Percentiles rank a stretch among this genome's conserved stretches.
phyloP scores from a whole-genome alignment of 75 land plant species.

The Cryptomeria japonica region DNA sequence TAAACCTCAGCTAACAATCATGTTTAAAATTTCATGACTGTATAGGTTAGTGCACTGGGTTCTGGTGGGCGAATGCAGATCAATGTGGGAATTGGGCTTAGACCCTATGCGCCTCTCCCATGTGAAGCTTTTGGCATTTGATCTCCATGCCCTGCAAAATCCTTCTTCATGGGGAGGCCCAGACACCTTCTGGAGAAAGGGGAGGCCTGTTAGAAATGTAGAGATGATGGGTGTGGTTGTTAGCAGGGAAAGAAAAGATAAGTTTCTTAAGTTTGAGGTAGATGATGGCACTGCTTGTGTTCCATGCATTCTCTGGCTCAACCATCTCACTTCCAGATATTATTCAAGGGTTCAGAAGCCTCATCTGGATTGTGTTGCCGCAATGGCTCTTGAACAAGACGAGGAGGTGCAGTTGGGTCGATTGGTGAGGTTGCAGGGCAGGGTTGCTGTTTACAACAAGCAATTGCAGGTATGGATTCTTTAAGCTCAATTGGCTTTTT shows the following conservation, averaged over 20 bases:
- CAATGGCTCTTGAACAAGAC: constrained; percentile 20
- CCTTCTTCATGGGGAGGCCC: neutral
- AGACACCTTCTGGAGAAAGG: constrained; percentile 42
- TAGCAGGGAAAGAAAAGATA: constrained; percentile 47
- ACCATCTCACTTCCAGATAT: constrained; percentile 27
- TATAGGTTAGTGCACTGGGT: too few relatives aligned
- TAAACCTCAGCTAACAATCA: too few relatives aligned
- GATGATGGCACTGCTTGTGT: constrained; percentile 90
- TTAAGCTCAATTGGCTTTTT: too few relatives aligned
- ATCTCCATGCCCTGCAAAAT: constrained; percentile 30
- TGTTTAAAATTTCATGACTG: too few relatives aligned
- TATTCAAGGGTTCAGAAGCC: constrained; percentile 17
- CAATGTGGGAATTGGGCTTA: constrained; percentile 26
- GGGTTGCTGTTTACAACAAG: constrained; percentile 45
- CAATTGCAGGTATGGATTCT: constrained; percentile 35
- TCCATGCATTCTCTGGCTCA: constrained; percentile 71
- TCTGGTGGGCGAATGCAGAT: neutral
- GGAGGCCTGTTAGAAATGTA: constrained; percentile 36
- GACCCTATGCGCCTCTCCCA: constrained; percentile 40
- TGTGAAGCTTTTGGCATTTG: constrained; percentile 57
- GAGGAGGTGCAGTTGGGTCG: constrained; percentile 41
- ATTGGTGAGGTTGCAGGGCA: constrained; percentile 67
- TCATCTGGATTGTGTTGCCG: constrained; percentile 32
- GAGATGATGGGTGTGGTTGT: constrained; percentile 59
- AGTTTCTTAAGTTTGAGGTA: constrained; percentile 56